A percentile compares a stretch with the other conserved stretches of the same genome.
These are phyloP conservation scores for Iris pallida DNA, from an alignment of 116 monocot species.

Conservation along the genomic window DNA sequence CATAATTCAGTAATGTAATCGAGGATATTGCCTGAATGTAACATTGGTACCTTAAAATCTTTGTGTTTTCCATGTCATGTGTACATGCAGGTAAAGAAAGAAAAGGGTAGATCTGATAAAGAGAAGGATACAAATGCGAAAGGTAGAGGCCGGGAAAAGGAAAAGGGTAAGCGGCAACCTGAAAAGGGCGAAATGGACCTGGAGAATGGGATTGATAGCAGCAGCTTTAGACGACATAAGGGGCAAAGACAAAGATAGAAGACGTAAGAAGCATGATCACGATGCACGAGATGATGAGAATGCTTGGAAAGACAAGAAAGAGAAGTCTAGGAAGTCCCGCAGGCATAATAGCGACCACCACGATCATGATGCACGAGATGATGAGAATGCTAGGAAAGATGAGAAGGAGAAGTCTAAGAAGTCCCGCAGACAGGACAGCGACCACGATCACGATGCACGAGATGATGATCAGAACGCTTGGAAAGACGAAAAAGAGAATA, in stretches of 20 bases:
- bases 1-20: too few relatives aligned
- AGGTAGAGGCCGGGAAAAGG: slow-evolving; percentile 52
- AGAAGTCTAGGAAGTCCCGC: slow-evolving; percentile 67
- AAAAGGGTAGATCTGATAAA: slow-evolving; percentile 41
- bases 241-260: slow-evolving; percentile 88
- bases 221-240: slow-evolving; percentile 49
- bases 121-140: slow-evolving; percentile 46
- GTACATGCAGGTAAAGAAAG: slow-evolving; percentile 62
- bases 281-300: slow-evolving; percentile 48
- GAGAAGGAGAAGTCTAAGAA: slow-evolving; percentile 79
- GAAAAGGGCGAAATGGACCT: slow-evolving; percentile 56
- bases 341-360: slow-evolving; percentile 76
- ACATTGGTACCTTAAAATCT: too few relatives aligned
- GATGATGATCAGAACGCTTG: slow-evolving; percentile 76
- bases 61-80: too few relatives aligned
- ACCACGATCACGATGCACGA: slow-evolving; percentile 51
- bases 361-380: slow-evolving; percentile 43
- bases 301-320: slow-evolving; percentile 82
- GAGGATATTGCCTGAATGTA: too few relatives aligned
- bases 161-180: slow-evolving; percentile 53
- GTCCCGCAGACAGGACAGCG: slow-evolving; percentile 71
- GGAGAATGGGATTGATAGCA: slow-evolving; percentile 38
- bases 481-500: slow-evolving; percentile 82
- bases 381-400: slow-evolving; percentile 71
- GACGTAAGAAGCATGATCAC: slow-evolving; percentile 79